Percentiles rank a stretch among this genome's conserved stretches.
Conservation (phyloP, 495 filamentous ascomycete genomes). For the Sabuloglossum arenarium region DNA sequence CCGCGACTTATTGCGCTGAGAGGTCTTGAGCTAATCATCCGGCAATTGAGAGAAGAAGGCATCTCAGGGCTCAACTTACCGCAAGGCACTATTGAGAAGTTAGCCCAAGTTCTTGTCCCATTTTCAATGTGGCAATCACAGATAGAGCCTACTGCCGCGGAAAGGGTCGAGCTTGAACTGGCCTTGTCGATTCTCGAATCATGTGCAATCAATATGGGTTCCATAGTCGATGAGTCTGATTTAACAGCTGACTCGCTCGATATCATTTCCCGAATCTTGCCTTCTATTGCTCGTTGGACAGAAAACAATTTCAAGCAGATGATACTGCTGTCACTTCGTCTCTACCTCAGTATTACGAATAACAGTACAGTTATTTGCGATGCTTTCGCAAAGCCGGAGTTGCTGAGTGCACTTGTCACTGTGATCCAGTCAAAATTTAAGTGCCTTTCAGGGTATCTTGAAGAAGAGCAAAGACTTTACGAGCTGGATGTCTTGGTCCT, state of each 20-base stretch:
- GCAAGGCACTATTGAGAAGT: slow-evolving; percentile 26
- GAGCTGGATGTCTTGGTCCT: slow-evolving; percentile 55
- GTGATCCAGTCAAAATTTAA: slow-evolving; percentile 23
- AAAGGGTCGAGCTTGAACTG: slow-evolving; percentile 18
- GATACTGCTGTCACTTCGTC: slow-evolving; percentile 27
- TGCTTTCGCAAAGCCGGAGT: slow-evolving; percentile 33
- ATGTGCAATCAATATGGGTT: slow-evolving; percentile 16
- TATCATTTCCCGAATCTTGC: not conserved
- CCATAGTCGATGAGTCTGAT: not conserved
- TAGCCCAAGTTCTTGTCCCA: slow-evolving; percentile 17
- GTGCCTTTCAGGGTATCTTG: slow-evolving; percentile 19
- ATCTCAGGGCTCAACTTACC: slow-evolving; percentile 29
- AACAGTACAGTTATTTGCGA: slow-evolving; percentile 47
- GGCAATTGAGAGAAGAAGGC: slow-evolving; percentile 27
- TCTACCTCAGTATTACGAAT: slow-evolving; percentile 77
- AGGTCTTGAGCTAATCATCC: slow-evolving; percentile 38
- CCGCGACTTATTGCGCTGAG: slow-evolving; percentile 41
- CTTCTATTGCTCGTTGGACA: not conserved
- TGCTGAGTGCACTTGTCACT: slow-evolving; percentile 33
- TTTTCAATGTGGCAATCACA: not conserved
- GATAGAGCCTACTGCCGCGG: slow-evolving; percentile 4
- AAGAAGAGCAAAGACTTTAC: slow-evolving; percentile 23
- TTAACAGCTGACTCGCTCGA: not conserved
- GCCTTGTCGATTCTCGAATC: slow-evolving; percentile 46
- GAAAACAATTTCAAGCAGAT: not conserved